Percentiles rank a stretch among this genome's conserved stretches.
These are phyloP conservation scores for Elaeis guineensis DNA, from an alignment of 176 grass and related monocot species.

Conservation along the genomic window DNA sequence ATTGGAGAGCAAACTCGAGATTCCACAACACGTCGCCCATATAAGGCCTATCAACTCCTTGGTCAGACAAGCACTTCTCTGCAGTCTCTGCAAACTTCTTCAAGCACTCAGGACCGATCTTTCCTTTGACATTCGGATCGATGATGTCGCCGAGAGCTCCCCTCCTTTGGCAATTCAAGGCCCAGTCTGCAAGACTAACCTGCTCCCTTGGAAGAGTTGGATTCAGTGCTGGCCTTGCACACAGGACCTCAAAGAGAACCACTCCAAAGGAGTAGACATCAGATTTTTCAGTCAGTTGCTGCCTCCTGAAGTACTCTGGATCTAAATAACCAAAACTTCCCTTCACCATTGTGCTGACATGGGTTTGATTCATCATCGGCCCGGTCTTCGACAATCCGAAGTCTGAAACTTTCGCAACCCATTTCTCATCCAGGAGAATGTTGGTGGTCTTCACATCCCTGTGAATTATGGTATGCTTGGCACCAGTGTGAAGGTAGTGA, in stretches of 20 bases:
- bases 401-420: slow-evolving; percentile 6
- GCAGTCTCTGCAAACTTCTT: slow-evolving; percentile 7
- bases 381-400: slow-evolving; percentile 12
- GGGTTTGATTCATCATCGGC: slow-evolving; percentile 4
- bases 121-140: not conserved
- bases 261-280: slow-evolving; percentile 6
- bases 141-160: slow-evolving; percentile 2
- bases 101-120: slow-evolving; percentile 1
- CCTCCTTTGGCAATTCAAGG: slow-evolving; percentile 1
- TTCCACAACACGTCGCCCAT: slow-evolving; percentile 11
- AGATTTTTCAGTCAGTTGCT: slow-evolving; percentile 4
- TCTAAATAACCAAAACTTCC: slow-evolving; percentile 8
- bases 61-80: not conserved
- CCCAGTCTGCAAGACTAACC: slow-evolving; percentile 11
- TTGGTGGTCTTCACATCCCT: slow-evolving; percentile 11
- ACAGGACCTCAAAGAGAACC: slow-evolving; percentile 6
- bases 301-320: slow-evolving; percentile 12
- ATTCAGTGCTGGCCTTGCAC: slow-evolving; percentile 2
- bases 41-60: slow-evolving; percentile 2
- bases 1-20: slow-evolving; percentile 5
- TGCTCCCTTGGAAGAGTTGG: slow-evolving; percentile 7
- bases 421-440: slow-evolving; percentile 6
- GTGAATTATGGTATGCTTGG: slow-evolving; percentile 3
- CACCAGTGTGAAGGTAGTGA: slow-evolving; percentile 9
- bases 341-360: slow-evolving; percentile 5